phyloP scores from a whole-genome alignment of 352 stramenopile genomes.

The Phytophthora podocarpi region DNA sequence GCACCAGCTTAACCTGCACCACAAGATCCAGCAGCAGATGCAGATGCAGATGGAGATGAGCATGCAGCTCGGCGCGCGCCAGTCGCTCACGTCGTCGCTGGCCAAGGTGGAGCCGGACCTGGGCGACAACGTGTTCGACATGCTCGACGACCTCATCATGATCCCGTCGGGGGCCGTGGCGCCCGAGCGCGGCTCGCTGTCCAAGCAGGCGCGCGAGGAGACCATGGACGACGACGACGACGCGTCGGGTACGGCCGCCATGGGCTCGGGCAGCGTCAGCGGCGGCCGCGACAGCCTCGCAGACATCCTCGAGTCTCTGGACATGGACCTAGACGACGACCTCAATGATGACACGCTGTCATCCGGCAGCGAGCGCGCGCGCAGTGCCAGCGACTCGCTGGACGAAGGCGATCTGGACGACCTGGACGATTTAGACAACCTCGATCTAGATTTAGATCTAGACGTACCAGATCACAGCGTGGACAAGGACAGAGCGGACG shows the following conservation, averaged over 20 bases:
- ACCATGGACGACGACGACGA: slow-evolving; percentile 37
- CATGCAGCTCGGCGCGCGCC: slow-evolving; percentile 59
- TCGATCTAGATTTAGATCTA: slow-evolving; percentile 44
- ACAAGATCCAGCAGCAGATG: slow-evolving; percentile 89
- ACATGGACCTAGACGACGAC: slow-evolving; percentile 87
- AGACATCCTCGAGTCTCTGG: slow-evolving; percentile 84
- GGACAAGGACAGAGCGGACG: slow-evolving; percentile 27
- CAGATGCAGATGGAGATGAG: slow-evolving; percentile 89
- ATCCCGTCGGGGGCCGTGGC: slow-evolving; percentile 61
- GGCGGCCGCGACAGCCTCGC: slow-evolving; percentile 69
- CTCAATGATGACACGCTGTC: slow-evolving; percentile 52
- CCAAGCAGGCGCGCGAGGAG: slow-evolving; percentile 55
- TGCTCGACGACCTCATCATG: slow-evolving; percentile 89
- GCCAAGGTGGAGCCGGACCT: slow-evolving; percentile 80
- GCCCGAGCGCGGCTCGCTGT: slow-evolving; percentile 66
- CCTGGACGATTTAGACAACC: slow-evolving; percentile 37
- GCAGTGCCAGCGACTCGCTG: slow-evolving; percentile 54
- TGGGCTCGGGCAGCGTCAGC: slow-evolving; percentile 38
- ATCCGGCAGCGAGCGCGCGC: slow-evolving; percentile 34
- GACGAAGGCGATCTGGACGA: slow-evolving; percentile 66
- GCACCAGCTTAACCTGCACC: slow-evolving; percentile 83
- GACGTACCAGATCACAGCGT: slow-evolving; percentile 9
- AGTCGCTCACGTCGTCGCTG: slow-evolving; percentile 64
- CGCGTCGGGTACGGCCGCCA: slow-evolving; percentile 18
- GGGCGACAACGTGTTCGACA: slow-evolving; percentile 88